Base-by-base conservation (phyloP, 495 filamentous ascomycete genomes). In the Apiosordaria backusii region DNA sequence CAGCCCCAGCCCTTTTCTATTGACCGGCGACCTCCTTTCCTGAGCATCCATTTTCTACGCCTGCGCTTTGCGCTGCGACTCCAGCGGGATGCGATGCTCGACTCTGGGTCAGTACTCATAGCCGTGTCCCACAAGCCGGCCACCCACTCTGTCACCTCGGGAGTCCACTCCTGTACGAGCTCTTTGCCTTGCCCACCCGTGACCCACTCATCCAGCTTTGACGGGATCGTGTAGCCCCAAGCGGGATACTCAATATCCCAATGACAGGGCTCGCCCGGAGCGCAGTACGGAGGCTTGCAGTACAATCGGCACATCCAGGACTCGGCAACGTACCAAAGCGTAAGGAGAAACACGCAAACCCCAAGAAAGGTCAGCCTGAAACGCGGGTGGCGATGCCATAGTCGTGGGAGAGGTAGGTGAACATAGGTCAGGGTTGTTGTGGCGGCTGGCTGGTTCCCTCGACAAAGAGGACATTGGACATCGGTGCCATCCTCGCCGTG, bases 361-460 rank as follows among this genome's bases (percentile, higher is more conserved):
- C 88, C 88, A 0, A 91, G 68, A 40, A 78, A 80, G 5, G 89
- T 92, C 22, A 85, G 82, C 13, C 80, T 83, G 53, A 84, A 80
- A 21, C 62, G 70, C 0, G 81, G 78, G 2, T 78, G 70, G 63
- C 76, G 77, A 57, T 70, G 74, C 81, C 85, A 90, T 3, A 92
- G 77, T 1, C 79, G 81, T 22, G 89, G 90, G 23, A 91, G 66
- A 1, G 85, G 80, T 35, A 91, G 70, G 22, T 79, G 70, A 52
- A 86, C 65, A 40, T 77, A 77, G 1, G 70, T 65, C 35, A 70
- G 50, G 25, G 65, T 13, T 4, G 29, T 40, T 13, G 62, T 50
- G 13, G 62, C 22, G 26, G 52, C 9, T 29, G 57, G 50, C 18
- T 50, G 27, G 9, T 57, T 59, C 22, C 29, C 65, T 18, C 35